Conservation (phyloP, 768 basidiomycete genomes). For the Chlorophyllum brunneum region DNA sequence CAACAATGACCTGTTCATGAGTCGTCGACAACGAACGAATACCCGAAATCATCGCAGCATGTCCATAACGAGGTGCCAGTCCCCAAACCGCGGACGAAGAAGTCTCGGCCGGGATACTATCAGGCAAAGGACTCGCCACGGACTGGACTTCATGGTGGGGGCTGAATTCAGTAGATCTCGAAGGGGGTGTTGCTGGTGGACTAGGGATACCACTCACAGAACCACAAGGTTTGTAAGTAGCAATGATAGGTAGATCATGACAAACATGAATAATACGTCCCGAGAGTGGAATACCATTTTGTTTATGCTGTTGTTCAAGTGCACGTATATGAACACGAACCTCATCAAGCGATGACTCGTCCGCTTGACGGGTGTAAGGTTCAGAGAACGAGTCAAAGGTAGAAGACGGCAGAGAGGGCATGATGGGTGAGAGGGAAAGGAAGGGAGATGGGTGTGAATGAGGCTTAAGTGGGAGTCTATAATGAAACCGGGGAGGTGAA, state of each 20-base stretch:
- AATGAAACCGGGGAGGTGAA: neutral
- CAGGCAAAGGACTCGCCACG: slow-evolving; percentile 8
- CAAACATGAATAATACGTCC: slow-evolving; percentile 91
- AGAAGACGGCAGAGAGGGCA: neutral
- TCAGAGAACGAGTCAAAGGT: slow-evolving; percentile 72
- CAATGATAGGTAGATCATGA: slow-evolving; percentile 82
- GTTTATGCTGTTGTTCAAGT: slow-evolving; percentile 70
- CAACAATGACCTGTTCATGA: slow-evolving; percentile 88
- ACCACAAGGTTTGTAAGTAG: slow-evolving; percentile 45
- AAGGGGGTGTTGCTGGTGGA: slow-evolving; percentile 79
- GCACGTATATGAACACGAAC: slow-evolving; percentile 68
- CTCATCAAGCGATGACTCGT: slow-evolving; percentile 65
- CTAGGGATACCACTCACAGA: slow-evolving; percentile 47
- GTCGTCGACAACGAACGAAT: slow-evolving; percentile 80
- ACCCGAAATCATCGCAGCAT: slow-evolving; percentile 93
- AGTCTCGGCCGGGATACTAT: slow-evolving; percentile 9
- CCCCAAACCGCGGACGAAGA: slow-evolving; percentile 53
- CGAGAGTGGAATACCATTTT: slow-evolving; percentile 68
- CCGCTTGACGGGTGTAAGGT: slow-evolving; percentile 60
- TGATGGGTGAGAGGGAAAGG: neutral
- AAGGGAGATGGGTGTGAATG: too few relatives aligned
- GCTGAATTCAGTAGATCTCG: slow-evolving; percentile 45
- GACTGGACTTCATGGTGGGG: slow-evolving; percentile 10
- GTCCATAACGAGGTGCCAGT: slow-evolving; percentile 77
- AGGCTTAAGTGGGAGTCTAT: slow-evolving; percentile 6